Conservation (phyloP, 306 rosid species). For the Corylus heterophylla region DNA sequence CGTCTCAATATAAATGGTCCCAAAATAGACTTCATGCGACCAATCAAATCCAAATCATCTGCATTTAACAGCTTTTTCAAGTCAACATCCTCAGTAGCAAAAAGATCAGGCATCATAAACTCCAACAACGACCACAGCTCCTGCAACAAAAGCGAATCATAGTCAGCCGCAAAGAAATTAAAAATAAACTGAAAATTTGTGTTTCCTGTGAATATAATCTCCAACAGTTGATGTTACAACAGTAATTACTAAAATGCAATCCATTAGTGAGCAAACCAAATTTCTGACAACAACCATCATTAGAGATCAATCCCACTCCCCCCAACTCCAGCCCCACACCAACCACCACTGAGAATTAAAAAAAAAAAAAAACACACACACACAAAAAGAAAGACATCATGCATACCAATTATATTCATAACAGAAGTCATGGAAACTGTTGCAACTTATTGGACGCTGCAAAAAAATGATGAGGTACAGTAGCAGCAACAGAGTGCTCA, state of each 20-base stretch:
- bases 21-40: constrained; percentile 89
- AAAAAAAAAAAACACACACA: too few species aligned
- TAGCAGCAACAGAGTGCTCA: background rate
- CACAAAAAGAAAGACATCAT: background rate
- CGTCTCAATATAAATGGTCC: constrained; percentile 97
- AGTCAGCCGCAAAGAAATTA: constrained; percentile 25
- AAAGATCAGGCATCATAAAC: constrained; percentile 97
- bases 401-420: background rate
- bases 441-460: background rate
- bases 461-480: background rate
- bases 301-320: background rate
- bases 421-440: background rate
- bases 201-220: background rate
- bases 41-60: constrained; percentile 75
- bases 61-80: constrained; percentile 78
- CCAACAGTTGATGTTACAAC: background rate
- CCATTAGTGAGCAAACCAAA: background rate
- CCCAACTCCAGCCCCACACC: background rate
- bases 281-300: background rate
- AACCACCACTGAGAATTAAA: background rate
- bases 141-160: constrained; percentile 49
- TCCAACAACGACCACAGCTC: constrained; percentile 95
- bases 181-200: constrained; percentile 10
- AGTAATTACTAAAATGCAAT: background rate
- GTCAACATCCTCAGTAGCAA: constrained; percentile 84